Base-by-base conservation (phyloP, 2,329 filamentous ascomycete genomes). In the Scedosporium dehoogii region DNA sequence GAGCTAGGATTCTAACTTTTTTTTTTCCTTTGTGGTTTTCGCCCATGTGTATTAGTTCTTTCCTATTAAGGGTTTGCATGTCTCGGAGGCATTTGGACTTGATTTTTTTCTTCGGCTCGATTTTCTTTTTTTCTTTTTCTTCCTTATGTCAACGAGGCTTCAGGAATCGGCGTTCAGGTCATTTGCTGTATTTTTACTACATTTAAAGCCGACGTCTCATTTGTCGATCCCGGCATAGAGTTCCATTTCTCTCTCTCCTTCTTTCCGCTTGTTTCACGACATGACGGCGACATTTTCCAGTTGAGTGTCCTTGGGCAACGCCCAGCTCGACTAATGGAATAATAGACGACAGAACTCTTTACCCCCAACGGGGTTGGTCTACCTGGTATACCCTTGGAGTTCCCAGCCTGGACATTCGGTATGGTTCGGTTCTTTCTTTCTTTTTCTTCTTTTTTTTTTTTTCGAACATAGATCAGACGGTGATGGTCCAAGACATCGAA, bases 1-100 rank as follows among this genome's bases (percentile, higher is more conserved):
- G 58, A 46, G n/a, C 21, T 55, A 12, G 41, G 38, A n/a, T 51
- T 60, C 59, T 60, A 51, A 60, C 44, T 44, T 29, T 1, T 33
- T 12, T 51, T 44, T 29, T 18, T 33, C 25, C 27, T 18, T 46
- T 53, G 38, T 25, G 6, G 53, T 9, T 27, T 58, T 78, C 74
- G 74, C 65, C 70, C 18, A 27, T 61, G 44, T 65, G 53, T 27
- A 44, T 60, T 46, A 55, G 51, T 55, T 55, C 14, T 55, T 23
- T 55, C 51, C 23, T 55, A n/a, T n/a, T n/a, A 14, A 14, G 51
- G 51, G 18, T 23, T 23, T 25, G 18, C 12, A 14, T 25, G 7
- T 12, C 21, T 55, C 18, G 18, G 23, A 21, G 18, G 23, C 18
- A 55, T 23, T 48, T 48, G n/a, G 44, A 6, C 51, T 23, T 55